These are phyloP conservation scores for Metschnikowia drakensbergensis DNA, from an alignment of 805 yeast genomes.

Conservation along the genomic window DNA sequence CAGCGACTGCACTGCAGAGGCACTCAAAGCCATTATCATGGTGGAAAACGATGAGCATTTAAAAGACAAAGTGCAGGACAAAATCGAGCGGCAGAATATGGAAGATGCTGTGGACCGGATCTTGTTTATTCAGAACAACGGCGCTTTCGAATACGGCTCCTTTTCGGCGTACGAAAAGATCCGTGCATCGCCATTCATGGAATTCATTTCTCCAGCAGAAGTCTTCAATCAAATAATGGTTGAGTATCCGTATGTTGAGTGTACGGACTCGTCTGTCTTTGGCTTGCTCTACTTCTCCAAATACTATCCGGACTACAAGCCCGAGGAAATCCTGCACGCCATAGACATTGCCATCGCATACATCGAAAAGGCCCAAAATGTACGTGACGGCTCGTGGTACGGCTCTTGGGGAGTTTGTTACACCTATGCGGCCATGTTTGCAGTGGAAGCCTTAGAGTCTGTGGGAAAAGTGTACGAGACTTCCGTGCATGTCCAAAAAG, in stretches of 20 bases:
- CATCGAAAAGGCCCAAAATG: constrained; percentile 61
- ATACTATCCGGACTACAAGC: constrained; percentile 58
- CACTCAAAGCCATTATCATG: constrained; percentile 90
- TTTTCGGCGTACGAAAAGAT: constrained; percentile 89
- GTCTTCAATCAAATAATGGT: constrained; percentile 98
- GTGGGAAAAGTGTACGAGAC: constrained; percentile 62
- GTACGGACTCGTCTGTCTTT: constrained; percentile 91
- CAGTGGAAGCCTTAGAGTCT: constrained; percentile 82
- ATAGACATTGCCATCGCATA: constrained; percentile 71
- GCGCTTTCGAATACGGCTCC: constrained; percentile 79
- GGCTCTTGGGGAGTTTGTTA: constrained; percentile 98
- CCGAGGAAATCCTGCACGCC: constrained; percentile 61
- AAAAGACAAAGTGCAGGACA: constrained; percentile 27
- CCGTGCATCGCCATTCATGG: constrained; percentile 74
- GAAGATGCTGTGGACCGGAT: constrained; percentile 73
- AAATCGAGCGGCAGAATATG: constrained; percentile 52
- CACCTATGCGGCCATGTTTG: constrained; percentile 97
- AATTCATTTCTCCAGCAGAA: constrained; percentile 88
- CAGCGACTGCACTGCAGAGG: constrained; percentile 95
- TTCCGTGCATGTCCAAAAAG: constrained; percentile 58
- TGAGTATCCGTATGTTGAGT: constrained; percentile 96
- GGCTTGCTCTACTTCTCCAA: constrained; percentile 79
- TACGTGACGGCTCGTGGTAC: constrained; percentile 89
- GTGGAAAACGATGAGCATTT: constrained; percentile 64
- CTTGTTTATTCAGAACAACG: constrained; percentile 72